Evolutionary conservation across 306 rosid genomes (phyloP).

Genomic region (Corylus heterophylla): DNA sequence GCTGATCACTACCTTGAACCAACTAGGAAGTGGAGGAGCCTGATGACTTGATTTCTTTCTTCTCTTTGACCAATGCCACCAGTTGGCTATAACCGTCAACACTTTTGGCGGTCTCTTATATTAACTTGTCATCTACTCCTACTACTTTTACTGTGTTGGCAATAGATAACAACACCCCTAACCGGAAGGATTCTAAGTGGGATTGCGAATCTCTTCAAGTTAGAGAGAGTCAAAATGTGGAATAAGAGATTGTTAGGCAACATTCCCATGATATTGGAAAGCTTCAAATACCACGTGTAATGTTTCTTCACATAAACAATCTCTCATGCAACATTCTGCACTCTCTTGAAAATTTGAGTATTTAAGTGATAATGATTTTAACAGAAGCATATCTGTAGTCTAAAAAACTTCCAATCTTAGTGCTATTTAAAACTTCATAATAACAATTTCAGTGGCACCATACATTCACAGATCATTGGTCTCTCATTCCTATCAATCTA

Average conservation of each 20-base stretch:
- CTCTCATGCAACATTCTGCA: not conserved
- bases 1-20: no score
- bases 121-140: not conserved
- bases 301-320: not conserved
- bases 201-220: not conserved
- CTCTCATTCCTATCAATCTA: not conserved
- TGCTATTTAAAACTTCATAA: not conserved
- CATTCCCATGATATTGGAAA: not conserved
- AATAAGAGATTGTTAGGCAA: not conserved
- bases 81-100: not conserved
- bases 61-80: not conserved
- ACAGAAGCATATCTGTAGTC: not conserved
- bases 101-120: not conserved
- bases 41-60: not conserved
- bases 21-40: no score
- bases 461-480: not conserved
- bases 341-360: not conserved
- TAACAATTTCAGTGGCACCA: not conserved
- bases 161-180: not conserved
- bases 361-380: not conserved
- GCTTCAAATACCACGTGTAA: not conserved
- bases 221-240: not conserved
- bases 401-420: not conserved
- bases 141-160: not conserved
- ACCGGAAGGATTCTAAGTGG: not conserved